Percentiles rank a stretch among this genome's conserved stretches.
Conservation (phyloP, 2,329 filamentous ascomycete genomes). For the Chaetomiaceae sp. region DNA sequence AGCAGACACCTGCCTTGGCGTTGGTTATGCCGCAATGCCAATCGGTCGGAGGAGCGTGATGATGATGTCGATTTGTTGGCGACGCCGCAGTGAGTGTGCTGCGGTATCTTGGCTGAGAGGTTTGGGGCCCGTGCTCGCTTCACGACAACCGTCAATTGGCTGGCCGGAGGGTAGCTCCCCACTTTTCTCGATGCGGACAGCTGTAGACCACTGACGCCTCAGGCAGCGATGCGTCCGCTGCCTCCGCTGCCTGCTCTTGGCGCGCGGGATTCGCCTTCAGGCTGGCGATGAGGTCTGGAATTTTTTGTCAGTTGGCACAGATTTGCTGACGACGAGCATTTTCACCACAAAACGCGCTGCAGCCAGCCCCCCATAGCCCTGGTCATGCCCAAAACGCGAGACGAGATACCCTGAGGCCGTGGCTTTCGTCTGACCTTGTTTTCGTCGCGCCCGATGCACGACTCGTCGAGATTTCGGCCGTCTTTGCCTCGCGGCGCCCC, state of each 20-base stretch:
- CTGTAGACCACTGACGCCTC: conserved; percentile 7
- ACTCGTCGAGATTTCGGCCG: conserved; percentile 50
- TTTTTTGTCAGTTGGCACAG: conserved; percentile 35
- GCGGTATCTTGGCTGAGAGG: too few relatives aligned
- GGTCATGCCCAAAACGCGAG: conserved; percentile 50
- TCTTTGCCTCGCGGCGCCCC: conserved; percentile 36
- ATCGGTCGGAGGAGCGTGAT: conserved; percentile 19
- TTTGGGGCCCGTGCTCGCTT: neutral
- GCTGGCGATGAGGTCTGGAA: conserved; percentile 20
- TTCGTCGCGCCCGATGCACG: conserved; percentile 52
- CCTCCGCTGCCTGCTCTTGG: conserved; percentile 1
- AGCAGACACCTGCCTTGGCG: conserved; percentile 28
- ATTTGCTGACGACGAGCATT: conserved; percentile 46
- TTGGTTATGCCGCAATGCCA: conserved; percentile 30
- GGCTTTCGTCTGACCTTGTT: conserved; percentile 49
- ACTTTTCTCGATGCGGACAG: neutral
- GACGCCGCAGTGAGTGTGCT: too few relatives aligned
- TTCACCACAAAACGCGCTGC: conserved; percentile 39
- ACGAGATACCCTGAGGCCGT: conserved; percentile 39
- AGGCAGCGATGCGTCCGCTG: conserved; percentile 18
- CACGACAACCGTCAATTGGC: too few relatives aligned
- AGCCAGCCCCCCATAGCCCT: conserved; percentile 42
- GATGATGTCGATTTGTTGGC: conserved; percentile 22
- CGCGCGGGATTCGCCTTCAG: conserved; percentile 20
- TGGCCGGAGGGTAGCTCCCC: too few relatives aligned